phyloP scores from a whole-genome alignment of 2,329 filamentous ascomycete genomes.

The Nectriaceae sp. region DNA sequence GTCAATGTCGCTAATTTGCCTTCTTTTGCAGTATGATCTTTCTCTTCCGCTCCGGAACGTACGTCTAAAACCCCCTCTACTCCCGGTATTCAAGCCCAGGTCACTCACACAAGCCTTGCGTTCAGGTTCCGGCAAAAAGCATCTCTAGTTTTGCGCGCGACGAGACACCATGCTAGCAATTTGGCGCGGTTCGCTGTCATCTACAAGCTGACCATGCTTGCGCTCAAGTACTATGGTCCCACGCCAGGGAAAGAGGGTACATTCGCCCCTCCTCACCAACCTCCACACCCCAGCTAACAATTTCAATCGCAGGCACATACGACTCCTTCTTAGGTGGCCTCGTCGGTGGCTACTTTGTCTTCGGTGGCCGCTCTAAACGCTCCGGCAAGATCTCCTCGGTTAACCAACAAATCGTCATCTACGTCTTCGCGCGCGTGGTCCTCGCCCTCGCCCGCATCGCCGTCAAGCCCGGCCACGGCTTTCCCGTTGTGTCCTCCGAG shows the following conservation, averaged over 20 bases:
- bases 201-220: slow-evolving; percentile 82
- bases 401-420: slow-evolving; percentile 97
- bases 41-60: slow-evolving; percentile 90
- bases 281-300: not conserved
- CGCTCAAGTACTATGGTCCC: slow-evolving; percentile 64
- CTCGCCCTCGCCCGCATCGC: slow-evolving; percentile 82
- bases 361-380: slow-evolving; percentile 68
- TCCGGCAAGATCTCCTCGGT: slow-evolving; percentile 73
- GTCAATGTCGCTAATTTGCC: slow-evolving; percentile 17
- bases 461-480: slow-evolving; percentile 63
- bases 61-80: slow-evolving; percentile 37
- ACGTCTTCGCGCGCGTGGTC: slow-evolving; percentile 90
- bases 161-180: slow-evolving; percentile 86
- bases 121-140: slow-evolving; percentile 72
- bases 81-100: slow-evolving; percentile 1
- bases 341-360: slow-evolving; percentile 89
- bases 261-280: slow-evolving; percentile 32
- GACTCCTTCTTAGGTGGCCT: slow-evolving; percentile 87
- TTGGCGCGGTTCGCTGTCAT: slow-evolving; percentile 87
- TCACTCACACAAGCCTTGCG: not conserved
- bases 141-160: slow-evolving; percentile 78
- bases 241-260: slow-evolving; percentile 61
- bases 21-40: slow-evolving; percentile 76
- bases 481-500: slow-evolving; percentile 53
- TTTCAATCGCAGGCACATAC: slow-evolving; percentile 55